A percentile compares a stretch with the other conserved stretches of the same genome.
Evolutionary conservation across 2,329 filamentous ascomycete species (phyloP).

Genomic region (Alternaria alternata): DNA sequence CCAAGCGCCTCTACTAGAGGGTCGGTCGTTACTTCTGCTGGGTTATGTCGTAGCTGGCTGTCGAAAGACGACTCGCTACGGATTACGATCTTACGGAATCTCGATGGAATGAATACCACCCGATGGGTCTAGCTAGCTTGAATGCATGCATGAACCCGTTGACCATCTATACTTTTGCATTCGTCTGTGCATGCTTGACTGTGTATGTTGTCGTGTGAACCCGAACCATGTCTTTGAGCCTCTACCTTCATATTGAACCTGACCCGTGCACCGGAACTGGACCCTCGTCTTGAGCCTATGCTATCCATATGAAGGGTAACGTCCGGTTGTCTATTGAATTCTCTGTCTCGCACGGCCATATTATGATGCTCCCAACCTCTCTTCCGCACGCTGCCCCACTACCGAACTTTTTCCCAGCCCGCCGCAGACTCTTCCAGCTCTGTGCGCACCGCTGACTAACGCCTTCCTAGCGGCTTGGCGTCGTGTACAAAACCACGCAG

Average conservation of each 20-base stretch:
- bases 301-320: neutral
- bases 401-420: conserved; percentile 9
- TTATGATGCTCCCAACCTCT: neutral
- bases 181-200: neutral
- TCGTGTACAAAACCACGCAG: conserved; percentile 29
- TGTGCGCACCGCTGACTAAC: conserved; percentile 15
- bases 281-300: neutral
- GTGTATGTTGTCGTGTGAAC: neutral
- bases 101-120: conserved; percentile 21
- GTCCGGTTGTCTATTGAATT: neutral
- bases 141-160: conserved; percentile 42
- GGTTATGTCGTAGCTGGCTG: conserved; percentile 22
- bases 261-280: neutral
- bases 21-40: conserved; percentile 23
- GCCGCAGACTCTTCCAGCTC: neutral
- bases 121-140: conserved; percentile 42
- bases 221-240: neutral
- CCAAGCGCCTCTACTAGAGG: conserved; percentile 93
- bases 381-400: neutral
- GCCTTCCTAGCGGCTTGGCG: neutral
- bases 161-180: neutral
- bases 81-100: conserved; percentile 32
- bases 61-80: conserved; percentile 28
- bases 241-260: neutral
- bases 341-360: neutral